Base-by-base conservation (phyloP, 345 rosid species). In the Clarkia xantiana region DNA sequence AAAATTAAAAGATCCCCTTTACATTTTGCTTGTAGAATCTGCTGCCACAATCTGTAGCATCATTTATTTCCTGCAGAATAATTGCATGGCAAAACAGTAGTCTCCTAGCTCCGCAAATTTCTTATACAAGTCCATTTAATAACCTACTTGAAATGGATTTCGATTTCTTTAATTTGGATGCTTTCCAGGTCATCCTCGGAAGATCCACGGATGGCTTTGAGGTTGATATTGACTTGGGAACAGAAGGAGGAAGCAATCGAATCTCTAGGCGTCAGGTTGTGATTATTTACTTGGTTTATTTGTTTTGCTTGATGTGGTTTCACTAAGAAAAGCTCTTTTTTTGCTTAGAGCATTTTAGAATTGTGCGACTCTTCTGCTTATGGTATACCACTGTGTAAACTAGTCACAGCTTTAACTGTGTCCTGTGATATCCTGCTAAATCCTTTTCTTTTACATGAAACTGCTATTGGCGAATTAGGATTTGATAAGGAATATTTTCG, bases 251-350 rank as follows among this genome's bases (percentile, higher is more conserved):
- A 23, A 74, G 77, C 29, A 78, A 72, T 62, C 80, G 74, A 59
- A 69, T 89, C 62, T 82, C 97, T 56, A 73, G 90, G 58, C 77
- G 74, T 52, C 97, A 85, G 90, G 95, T 89, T 61, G 40, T 58
- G 23, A 10, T 49, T 49, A 46, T 19, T 60, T 34, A 14, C 18
- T 55, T 55, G 18, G 54, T 62, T 47, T 54, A 14, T 53, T 1
- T 18, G 19, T 19, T 46, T 19, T 55, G 22, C 41, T 53, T 57
- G 16, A 38, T 20, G 40, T 40, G 39, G 6, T 10, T 49, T 25
- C 12, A 8, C 14, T 9, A 22, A 9, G 29, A 54, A 34, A 14
- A 10, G 36, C 47, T 36, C 13, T 54, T 43, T 15, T 15, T 40
- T 12, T 29, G 36, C 36, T 29, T 29, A 29, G 48, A 20, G 16